These are phyloP conservation scores for Solanum hybrid DNA, from an alignment of 305 asterid species.

Conservation along the genomic window DNA sequence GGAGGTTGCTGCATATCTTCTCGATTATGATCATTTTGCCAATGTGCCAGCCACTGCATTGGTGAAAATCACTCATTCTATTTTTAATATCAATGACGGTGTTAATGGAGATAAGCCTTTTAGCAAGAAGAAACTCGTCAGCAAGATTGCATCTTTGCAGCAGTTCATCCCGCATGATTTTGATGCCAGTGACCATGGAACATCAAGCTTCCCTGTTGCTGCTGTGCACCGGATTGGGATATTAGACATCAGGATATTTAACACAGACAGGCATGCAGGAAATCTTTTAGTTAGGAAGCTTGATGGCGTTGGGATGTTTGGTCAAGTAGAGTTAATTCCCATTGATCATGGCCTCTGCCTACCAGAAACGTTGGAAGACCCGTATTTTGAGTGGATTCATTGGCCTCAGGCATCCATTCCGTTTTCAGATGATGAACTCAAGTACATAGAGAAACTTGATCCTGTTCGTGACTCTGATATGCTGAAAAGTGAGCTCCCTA, in stretches of 20 bases:
- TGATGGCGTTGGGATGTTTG: slow-evolving; percentile 69
- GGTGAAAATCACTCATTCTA: slow-evolving; percentile 81
- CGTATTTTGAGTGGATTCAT: slow-evolving; percentile 96
- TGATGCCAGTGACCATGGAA: slow-evolving; percentile 95
- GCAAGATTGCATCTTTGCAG: slow-evolving; percentile 92
- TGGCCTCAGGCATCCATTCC: slow-evolving; percentile 99
- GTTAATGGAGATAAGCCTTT: slow-evolving; percentile 56
- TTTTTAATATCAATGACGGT: slow-evolving; percentile 82
- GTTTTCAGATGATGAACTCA: slow-evolving; percentile 87
- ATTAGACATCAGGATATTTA: slow-evolving; percentile 84
- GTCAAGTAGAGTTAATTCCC: slow-evolving; percentile 82
- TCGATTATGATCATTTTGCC: slow-evolving; percentile 75
- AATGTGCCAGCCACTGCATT: slow-evolving; percentile 92
- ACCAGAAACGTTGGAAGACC: slow-evolving; percentile 93
- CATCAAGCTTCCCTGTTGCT: slow-evolving; percentile 87
- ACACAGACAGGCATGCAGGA: slow-evolving; percentile 95
- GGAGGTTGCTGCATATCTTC: slow-evolving; percentile 96
- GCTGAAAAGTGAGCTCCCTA: slow-evolving; percentile 74
- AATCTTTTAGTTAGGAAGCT: slow-evolving; percentile 90
- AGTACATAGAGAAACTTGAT: slow-evolving; percentile 65
- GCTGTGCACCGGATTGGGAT: slow-evolving; percentile 93
- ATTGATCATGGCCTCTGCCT: slow-evolving; percentile 96
- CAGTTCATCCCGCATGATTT: slow-evolving; percentile 77
- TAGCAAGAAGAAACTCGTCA: slow-evolving; percentile 40
- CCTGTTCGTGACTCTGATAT: slow-evolving; percentile 59